Evolutionary conservation across 2,329 filamentous ascomycete genomes (phyloP), one percentile per base, ranked within the genome.

Genomic region (Fusarium verrucosum): DNA sequence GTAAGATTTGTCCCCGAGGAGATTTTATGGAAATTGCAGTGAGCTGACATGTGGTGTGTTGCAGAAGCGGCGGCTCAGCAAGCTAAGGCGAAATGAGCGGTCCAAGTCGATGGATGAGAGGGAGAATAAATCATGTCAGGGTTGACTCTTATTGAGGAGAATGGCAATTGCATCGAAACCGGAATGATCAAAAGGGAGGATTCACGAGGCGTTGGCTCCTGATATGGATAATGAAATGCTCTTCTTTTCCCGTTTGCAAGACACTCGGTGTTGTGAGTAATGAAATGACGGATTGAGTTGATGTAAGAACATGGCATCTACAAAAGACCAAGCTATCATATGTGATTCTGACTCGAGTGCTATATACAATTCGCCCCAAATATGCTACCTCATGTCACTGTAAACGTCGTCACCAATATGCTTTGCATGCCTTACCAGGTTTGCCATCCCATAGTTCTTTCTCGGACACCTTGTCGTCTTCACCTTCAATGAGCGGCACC

Each of bases 1-100:
- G 92, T 92, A 80, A 72, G 79, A 35, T 25, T 8, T 11, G 17
- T 19, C 13, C n/a, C 13, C 10, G 2, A 14, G 25, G 7, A 16
- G 22, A 8, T 3, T 32, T 7, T 10, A 13, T 44, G 25, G 14
- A n/a, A 10, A n/a, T 5, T 9, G 9, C 11, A 22, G 11, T 17
- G 20, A 42, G 33, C 50, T 71, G 36, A 72, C 26, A 17, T 26
- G 5, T 14, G 10, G 5, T 47, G 58, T 65, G 11, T 20, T 35
- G 10, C 5, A 87, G 85, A 87, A 78, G 85, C 85, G 17, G 81
- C 84, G 36, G 83, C 84, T 50, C 84, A 86, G 68, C 82, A 84
- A 47, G 82, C 81, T 17, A 87, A 87, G 76, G 83, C 82, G 9
- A 86, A 83, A 73, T 84, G 73, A 78, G 65, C 14, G 35, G 40